Base-by-base conservation (phyloP, 2,329 filamentous ascomycete genomes). In the Fusarium concolor region DNA sequence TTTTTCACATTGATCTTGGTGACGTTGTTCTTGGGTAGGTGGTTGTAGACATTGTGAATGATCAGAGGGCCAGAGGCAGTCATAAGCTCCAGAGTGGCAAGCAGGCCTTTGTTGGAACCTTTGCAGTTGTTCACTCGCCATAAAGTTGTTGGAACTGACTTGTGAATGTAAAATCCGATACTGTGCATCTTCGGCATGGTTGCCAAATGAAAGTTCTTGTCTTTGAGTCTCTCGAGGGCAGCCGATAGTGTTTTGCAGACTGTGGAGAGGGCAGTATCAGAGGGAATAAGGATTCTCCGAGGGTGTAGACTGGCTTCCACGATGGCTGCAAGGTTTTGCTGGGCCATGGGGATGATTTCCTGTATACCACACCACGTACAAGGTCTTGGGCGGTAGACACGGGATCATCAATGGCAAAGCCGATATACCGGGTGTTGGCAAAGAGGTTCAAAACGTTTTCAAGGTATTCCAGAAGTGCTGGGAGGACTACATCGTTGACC, bases 31-130 rank as follows among this genome's bases (percentile, higher is more conserved):
- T 4, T 31, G 29, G 29, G 29, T 10, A 14, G 11, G 14, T 12
- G 29, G 12, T 47, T 59, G 28, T 47, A 59, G n/a, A 43, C 42
- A 28, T 55, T 59, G 33, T 37, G 42, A 10, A 42, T 20, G 20
- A 18, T 4, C 6, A 46, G 6, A 22, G 17, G 28, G 4, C 22
- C n/a, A 5, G 41, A 18, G 5, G 10, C 2, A 1, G 38, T 31
- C 11, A 15, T 20, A 12, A 58, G 18, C 15, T 31, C 24, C n/a
- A 53, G 55, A 8, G 41, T 46, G 10, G 41, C 33, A 54, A 54
- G 7, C 33, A 58, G 20, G 20, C 28, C 17, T 20, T 33, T 58
- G 56, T 58, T 58, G 28, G 15, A 17, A 26, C 17, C 33, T 15
- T 17, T 33, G 26, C 33, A 28, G 31, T 20, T 17, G 26, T 41